phyloP scores from a whole-genome alignment of 768 basidiomycete genomes.

The Grammothele lineata region DNA sequence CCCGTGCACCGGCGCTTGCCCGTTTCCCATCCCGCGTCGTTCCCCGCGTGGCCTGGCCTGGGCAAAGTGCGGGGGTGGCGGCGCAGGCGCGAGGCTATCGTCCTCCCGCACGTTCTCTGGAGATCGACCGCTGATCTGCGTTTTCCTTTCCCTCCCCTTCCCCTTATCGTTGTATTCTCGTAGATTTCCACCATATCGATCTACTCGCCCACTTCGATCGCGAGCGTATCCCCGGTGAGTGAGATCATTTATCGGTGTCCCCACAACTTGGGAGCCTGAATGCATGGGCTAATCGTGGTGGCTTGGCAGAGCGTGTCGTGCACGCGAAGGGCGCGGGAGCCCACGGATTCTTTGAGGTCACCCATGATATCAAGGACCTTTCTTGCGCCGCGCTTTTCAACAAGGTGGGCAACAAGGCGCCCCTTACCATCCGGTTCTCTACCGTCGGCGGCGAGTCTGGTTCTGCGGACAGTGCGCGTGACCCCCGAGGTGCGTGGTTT shows the following conservation, averaged over 20 bases:
- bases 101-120: too few relatives aligned
- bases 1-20: too few relatives aligned
- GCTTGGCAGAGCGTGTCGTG: conserved; percentile 69
- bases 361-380: conserved; percentile 79
- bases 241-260: not conserved
- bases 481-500: conserved; percentile 65
- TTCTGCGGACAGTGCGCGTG: conserved; percentile 88
- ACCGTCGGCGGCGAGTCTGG: conserved; percentile 90
- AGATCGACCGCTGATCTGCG: conserved; percentile 13
- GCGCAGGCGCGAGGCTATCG: too few relatives aligned
- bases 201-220: conserved; percentile 89
- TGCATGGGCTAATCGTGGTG: too few relatives aligned
- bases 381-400: conserved; percentile 68
- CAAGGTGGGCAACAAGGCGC: conserved; percentile 62
- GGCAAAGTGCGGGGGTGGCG: not conserved
- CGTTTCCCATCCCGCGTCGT: not conserved
- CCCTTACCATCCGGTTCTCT: conserved; percentile 82
- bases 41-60: not conserved
- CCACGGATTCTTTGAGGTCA: conserved; percentile 90
- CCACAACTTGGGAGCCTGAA: not conserved
- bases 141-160: too few relatives aligned
- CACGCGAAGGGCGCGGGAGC: conserved; percentile 93
- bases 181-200: conserved; percentile 88
- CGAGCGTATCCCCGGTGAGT: conserved; percentile 76
- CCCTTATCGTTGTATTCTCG: not conserved